A percentile compares a stretch with the other conserved stretches of the same genome.
Evolutionary conservation across 208 protist species (phyloP).

Genomic region (Leishmania turanica): DNA sequence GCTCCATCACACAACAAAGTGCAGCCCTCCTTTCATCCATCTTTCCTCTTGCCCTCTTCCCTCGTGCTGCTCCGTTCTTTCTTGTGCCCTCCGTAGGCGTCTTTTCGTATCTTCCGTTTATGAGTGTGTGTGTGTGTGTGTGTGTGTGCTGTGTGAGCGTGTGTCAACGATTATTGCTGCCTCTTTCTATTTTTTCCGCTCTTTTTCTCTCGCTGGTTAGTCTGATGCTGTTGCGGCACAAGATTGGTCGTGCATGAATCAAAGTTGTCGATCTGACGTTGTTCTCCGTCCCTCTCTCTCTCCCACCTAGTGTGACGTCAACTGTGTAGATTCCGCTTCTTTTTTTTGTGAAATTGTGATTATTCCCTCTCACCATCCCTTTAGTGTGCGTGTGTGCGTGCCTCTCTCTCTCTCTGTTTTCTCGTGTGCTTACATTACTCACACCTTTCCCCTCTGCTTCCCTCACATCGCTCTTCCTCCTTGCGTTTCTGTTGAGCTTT

Average conservation of each 20-base stretch:
- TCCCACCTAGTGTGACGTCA: not conserved
- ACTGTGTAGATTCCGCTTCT: not conserved
- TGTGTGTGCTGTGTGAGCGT: not conserved
- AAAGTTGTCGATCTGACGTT: not conserved
- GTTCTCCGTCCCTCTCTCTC: not conserved
- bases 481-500: not conserved
- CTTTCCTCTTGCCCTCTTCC: not conserved
- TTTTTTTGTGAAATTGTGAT: not conserved
- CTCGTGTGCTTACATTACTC: slow-evolving; percentile 1
- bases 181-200: not conserved
- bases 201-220: not conserved
- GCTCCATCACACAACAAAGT: not conserved
- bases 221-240: not conserved
- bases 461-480: not conserved
- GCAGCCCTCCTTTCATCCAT: not conserved
- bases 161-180: not conserved
- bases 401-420: not conserved
- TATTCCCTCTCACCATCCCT: not conserved
- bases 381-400: not conserved
- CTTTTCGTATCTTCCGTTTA: not conserved
- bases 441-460: not conserved
- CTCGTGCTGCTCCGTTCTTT: not conserved
- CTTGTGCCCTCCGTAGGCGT: not conserved
- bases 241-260: not conserved
- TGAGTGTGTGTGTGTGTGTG: not conserved